phyloP scores from a whole-genome alignment of 2,329 filamentous ascomycete genomes.

The Neospermospora avenae region DNA sequence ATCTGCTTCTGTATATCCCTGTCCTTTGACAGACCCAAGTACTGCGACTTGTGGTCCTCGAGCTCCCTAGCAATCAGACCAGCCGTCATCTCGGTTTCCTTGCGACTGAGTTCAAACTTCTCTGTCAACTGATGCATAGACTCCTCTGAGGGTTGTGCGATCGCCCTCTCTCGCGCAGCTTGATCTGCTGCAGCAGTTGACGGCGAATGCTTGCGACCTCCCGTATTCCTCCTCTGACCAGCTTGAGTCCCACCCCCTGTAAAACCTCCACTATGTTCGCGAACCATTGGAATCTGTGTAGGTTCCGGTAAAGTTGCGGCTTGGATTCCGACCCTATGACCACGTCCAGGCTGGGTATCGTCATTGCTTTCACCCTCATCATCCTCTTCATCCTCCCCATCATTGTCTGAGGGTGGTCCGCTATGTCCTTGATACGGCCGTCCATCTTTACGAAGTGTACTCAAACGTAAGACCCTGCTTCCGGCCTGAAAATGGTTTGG shows the following conservation, averaged over 20 bases:
- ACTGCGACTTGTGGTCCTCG: conserved; percentile 62
- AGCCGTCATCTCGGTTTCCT: conserved; percentile 78
- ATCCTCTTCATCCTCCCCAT: conserved; percentile 47
- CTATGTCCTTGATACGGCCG: conserved; percentile 57
- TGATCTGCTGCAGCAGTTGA: conserved; percentile 47
- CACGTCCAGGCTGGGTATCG: conserved; percentile 39
- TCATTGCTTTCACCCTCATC: conserved; percentile 42
- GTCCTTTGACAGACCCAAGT: conserved; percentile 70
- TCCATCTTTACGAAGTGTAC: conserved; percentile 67
- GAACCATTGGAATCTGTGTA: conserved; percentile 53
- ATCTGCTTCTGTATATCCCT: conserved; percentile 74
- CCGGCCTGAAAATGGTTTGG: conserved; percentile 89
- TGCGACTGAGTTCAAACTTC: conserved; percentile 73
- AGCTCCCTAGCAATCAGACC: conserved; percentile 69
- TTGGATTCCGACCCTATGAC: conserved; percentile 56
- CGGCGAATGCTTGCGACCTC: conserved; percentile 74
- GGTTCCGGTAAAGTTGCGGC: conserved; percentile 59
- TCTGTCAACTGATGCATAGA: conserved; percentile 76
- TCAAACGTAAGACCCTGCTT: conserved; percentile 78
- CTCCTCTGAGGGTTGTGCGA: conserved; percentile 55
- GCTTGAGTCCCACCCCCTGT: conserved; percentile 45
- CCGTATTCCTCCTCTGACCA: conserved; percentile 59
- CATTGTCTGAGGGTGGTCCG: conserved; percentile 54
- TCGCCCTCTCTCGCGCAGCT: conserved; percentile 13
- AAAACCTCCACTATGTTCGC: conserved; percentile 61